Evolutionary conservation across 2,329 filamentous ascomycete genomes (phyloP), one percentile per base, ranked within the genome.

Genomic region (Mollisia scopiformis): DNA sequence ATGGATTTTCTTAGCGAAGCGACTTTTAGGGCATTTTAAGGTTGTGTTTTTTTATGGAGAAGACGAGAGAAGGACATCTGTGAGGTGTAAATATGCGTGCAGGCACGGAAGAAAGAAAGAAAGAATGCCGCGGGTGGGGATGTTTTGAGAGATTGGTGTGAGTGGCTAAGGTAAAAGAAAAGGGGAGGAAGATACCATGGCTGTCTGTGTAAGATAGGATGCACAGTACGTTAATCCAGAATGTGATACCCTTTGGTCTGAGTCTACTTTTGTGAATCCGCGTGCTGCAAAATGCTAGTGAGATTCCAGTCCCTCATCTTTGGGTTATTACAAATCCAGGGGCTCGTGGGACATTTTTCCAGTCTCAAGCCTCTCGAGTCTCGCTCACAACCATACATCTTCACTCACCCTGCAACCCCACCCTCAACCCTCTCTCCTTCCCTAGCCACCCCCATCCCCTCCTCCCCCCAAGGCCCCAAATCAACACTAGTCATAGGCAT

Each of bases 181-280:
- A 58, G 23, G 39, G 39, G 39, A 19, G n/a, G 43, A 53, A 59
- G 56, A 62, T 58, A 57, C 54, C 57, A 60, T 41, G 21, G 55
- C 43, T 62, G 53, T 65, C 43, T 62, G 53, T 65, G 62, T 65
- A 65, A 14, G 37, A 60, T 60, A 65, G 21, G 56, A 49, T 31
- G 55, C 57, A 62, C 54, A 57, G 62, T 43, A 50, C 46, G 49
- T 56, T 65, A 43, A 62, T 58, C 49, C 55, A 62, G 62, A 62
- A 65, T 62, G 49, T 57, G 62, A 64, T 65, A 65, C 62, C 59
- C 62, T 58, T 56, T 57, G 27, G 31, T 58, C 54, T 28, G n/a
- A 39, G 21, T 10, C 43, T 16, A n/a, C n/a, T 39, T n/a, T n/a
- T n/a, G n/a, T n/a, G n/a, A n/a, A n/a, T n/a, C n/a, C n/a, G n/a